A percentile compares a stretch with the other conserved stretches of the same genome.
Conservation (phyloP, 169 alveolate species). For the Plasmodium relictum region DNA sequence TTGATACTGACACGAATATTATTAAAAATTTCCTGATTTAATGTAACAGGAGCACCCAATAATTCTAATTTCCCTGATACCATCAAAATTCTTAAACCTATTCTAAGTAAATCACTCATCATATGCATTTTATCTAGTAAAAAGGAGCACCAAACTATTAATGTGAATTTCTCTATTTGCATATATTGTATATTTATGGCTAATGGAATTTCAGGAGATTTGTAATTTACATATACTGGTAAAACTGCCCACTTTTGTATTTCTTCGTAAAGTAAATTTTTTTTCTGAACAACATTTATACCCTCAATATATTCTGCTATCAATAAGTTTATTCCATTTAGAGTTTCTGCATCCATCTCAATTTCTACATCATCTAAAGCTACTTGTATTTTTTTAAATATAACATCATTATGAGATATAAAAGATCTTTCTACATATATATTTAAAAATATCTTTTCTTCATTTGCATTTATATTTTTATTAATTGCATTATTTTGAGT, state of each 20-base stretch:
- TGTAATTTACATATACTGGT: constrained; percentile 79
- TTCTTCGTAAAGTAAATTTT: constrained; percentile 63
- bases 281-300: constrained; percentile 49
- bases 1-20: constrained; percentile 84
- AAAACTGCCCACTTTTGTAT: constrained; percentile 74
- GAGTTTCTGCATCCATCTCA: constrained; percentile 81
- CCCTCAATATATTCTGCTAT: constrained; percentile 76
- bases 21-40: constrained; percentile 87
- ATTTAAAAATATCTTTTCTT: constrained; percentile 80
- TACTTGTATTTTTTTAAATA: constrained; percentile 83
- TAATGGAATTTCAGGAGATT: constrained; percentile 84
- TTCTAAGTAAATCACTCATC: constrained; percentile 88
- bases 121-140: constrained; percentile 87
- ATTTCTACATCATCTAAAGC: constrained; percentile 88
- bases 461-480: constrained; percentile 43
- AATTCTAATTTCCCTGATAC: constrained; percentile 84
- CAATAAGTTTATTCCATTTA: constrained; percentile 65
- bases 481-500: neutral
- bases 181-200: constrained; percentile 85
- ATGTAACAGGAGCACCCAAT: constrained; percentile 90
- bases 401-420: constrained; percentile 85
- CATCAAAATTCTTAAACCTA: constrained; percentile 87
- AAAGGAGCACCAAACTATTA: constrained; percentile 89
- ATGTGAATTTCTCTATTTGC: constrained; percentile 85
- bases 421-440: constrained; percentile 88